A percentile compares a stretch with the other conserved stretches of the same genome.
These are phyloP conservation scores for Cryptosporidium xiaoi DNA, from an alignment of 169 alveolate genomes.

Conservation along the genomic window DNA sequence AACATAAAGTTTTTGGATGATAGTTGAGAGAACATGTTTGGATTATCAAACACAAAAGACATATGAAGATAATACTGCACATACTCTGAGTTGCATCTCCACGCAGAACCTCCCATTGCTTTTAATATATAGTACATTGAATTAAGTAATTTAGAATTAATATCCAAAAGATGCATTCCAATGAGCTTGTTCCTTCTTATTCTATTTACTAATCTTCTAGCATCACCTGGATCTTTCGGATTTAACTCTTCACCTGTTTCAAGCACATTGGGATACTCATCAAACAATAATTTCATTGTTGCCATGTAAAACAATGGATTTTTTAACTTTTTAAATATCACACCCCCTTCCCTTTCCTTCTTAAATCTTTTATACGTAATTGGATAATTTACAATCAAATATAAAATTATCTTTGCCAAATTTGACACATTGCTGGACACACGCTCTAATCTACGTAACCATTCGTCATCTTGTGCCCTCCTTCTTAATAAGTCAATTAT, in stretches of 20 bases:
- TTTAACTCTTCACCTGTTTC: conserved; percentile 52
- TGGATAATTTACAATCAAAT: conserved; percentile 26
- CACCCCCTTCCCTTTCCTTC: conserved; percentile 28
- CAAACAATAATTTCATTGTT: conserved; percentile 54
- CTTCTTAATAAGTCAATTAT: conserved; percentile 34
- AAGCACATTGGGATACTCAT: conserved; percentile 45
- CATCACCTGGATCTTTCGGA: conserved; percentile 73
- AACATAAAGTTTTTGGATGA: conserved; percentile 62
- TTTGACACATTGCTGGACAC: conserved; percentile 14
- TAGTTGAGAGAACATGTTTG: conserved; percentile 26
- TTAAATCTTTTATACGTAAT: conserved; percentile 21
- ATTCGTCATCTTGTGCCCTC: conserved; percentile 19
- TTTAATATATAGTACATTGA: conserved; percentile 8
- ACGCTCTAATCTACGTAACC: conserved; percentile 16
- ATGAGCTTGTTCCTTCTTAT: conserved; percentile 46
- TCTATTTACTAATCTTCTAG: conserved; percentile 59
- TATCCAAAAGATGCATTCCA: conserved; percentile 43
- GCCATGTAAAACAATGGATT: conserved; percentile 61
- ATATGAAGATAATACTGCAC: conserved; percentile 62
- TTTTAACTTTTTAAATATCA: conserved; percentile 3
- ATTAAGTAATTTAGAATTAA: conserved; percentile 12
- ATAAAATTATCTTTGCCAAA: conserved; percentile 11
- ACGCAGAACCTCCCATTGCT: conserved; percentile 41
- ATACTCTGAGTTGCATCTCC: conserved; percentile 36
- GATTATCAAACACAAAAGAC: conserved; percentile 64